Evolutionary conservation across 768 basidiomycete genomes (phyloP).

Genomic region (Mycena vitilis): DNA sequence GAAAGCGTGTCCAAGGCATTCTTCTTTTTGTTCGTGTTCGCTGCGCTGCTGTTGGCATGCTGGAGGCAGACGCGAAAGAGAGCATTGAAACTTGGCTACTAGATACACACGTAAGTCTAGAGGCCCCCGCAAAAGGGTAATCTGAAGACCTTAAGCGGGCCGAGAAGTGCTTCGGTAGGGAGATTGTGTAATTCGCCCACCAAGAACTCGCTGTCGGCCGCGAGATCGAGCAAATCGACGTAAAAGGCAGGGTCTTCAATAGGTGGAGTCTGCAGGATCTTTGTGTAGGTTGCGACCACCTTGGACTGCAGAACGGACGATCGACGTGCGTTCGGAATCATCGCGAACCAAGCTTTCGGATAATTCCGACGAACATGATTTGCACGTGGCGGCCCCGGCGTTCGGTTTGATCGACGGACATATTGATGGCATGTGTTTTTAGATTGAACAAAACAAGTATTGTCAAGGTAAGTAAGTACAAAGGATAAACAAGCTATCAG

Average conservation of each 20-base stretch:
- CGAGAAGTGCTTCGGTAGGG: slow-evolving; percentile 29
- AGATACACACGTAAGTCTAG: slow-evolving; percentile 27
- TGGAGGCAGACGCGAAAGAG: slow-evolving; percentile 62
- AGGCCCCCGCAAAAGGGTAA: background rate
- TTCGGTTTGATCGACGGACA: background rate
- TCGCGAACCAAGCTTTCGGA: slow-evolving; percentile 3
- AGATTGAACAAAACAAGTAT: background rate
- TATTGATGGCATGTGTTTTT: slow-evolving; percentile 7
- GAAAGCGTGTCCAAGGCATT: slow-evolving; percentile 66
- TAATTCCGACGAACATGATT: background rate
- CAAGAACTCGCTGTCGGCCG: slow-evolving; percentile 61
- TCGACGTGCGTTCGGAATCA: slow-evolving; percentile 24
- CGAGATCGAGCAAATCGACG: slow-evolving; percentile 62
- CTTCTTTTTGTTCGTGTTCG: slow-evolving; percentile 50
- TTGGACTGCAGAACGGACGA: slow-evolving; percentile 52
- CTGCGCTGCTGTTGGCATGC: slow-evolving; percentile 48
- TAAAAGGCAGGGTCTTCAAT: slow-evolving; percentile 62
- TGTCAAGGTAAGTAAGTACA: background rate
- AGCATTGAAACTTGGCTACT: slow-evolving; percentile 42
- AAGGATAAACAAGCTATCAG: background rate
- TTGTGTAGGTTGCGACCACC: slow-evolving; percentile 59
- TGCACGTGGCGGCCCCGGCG: too few species aligned
- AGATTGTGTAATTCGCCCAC: slow-evolving; percentile 37
- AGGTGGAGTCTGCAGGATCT: slow-evolving; percentile 61
- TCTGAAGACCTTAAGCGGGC: slow-evolving; percentile 29